These are phyloP conservation scores for Codiaeum variegatum DNA, from an alignment of 441 rosid species.

Conservation along the genomic window DNA sequence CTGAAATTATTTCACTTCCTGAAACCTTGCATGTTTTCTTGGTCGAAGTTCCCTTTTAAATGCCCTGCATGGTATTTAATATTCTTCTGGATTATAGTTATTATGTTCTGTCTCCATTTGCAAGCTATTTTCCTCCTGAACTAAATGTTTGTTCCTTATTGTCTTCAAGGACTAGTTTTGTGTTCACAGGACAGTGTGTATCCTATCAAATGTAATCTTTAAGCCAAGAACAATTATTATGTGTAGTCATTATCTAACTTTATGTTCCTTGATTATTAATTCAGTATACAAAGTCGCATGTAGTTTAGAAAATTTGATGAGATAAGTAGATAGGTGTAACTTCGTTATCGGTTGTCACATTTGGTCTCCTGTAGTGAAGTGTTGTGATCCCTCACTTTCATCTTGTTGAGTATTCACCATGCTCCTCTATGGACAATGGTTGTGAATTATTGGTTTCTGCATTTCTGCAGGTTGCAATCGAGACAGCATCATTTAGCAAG, in stretches of 20 bases:
- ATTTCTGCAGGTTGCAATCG: constrained; percentile 71
- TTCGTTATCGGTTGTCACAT: too few species aligned
- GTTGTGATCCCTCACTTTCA: neutral
- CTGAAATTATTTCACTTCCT: neutral
- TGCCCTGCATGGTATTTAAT: neutral
- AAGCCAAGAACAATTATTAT: neutral
- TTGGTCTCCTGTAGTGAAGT: neutral
- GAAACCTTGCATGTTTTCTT: neutral
- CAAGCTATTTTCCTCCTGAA: neutral
- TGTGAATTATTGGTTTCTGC: constrained; percentile 9
- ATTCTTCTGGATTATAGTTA: neutral
- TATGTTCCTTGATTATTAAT: neutral
- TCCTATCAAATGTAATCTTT: neutral
- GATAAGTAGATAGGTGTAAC: neutral
- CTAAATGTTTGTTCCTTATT: neutral
- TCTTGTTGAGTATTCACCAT: neutral
- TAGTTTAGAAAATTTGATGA: neutral
- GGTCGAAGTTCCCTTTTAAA: neutral
- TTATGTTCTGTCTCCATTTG: neutral
- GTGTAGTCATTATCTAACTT: neutral
- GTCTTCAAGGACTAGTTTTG: neutral
- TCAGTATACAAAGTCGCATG: neutral
- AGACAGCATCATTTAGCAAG: constrained; percentile 94
- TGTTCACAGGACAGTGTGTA: neutral
- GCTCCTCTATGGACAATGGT: neutral